Conservation (phyloP, 176 grass and related monocot species). For the Zea luxurians region DNA sequence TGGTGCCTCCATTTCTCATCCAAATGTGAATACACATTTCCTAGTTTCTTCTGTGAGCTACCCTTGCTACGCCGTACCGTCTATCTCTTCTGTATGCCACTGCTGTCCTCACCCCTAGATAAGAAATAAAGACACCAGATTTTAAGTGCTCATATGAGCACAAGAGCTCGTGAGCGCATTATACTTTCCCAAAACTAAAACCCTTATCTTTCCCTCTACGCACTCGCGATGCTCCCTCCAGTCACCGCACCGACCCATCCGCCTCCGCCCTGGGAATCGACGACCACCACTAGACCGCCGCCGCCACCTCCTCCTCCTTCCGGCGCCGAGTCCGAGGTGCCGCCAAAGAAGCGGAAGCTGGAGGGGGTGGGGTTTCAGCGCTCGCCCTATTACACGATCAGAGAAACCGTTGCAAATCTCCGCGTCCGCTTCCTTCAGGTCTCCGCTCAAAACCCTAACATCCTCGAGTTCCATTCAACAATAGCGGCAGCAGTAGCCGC, state of each 20-base stretch:
- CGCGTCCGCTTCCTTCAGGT: constrained; percentile 51
- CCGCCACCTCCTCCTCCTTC: background rate
- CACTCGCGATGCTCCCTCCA: constrained; percentile 2
- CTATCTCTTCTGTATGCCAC: no score
- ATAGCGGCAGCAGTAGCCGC: background rate
- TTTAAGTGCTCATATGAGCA: no score
- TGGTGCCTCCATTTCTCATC: no score
- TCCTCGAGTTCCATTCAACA: background rate
- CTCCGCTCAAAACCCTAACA: constrained; percentile 29
- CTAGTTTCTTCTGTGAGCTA: no score
- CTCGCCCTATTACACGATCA: constrained; percentile 51
- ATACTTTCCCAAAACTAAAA: no score
- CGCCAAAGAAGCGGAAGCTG: constrained; percentile 33
- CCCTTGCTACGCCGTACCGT: no score
- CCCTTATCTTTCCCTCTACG: constrained; percentile 11
- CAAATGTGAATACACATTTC: no score
- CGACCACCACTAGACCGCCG: background rate
- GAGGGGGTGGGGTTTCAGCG: constrained; percentile 45
- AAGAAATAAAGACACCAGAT: no score
- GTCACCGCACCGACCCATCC: background rate
- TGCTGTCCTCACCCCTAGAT: no score
- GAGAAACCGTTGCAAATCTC: constrained; percentile 40
- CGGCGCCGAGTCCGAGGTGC: background rate
- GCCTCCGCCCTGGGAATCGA: background rate
- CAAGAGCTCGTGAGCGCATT: no score